Conservation (phyloP, 148 eudicot genomes). For the Cornus kousa region DNA sequence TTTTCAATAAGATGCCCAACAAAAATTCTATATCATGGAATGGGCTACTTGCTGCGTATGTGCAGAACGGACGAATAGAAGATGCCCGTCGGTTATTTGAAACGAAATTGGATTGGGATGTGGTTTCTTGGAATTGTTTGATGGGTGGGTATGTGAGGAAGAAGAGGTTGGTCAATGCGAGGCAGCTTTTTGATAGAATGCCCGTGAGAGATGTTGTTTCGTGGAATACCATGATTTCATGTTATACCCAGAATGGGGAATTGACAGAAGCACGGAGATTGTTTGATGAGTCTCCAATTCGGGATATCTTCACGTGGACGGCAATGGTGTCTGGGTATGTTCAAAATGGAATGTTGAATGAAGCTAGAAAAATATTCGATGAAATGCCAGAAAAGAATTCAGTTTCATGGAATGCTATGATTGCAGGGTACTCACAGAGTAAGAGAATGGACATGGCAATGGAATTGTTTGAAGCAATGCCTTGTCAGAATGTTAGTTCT, state of each 20-base stretch:
- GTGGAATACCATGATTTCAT: conserved; percentile 53
- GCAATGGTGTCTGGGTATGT: conserved; percentile 51
- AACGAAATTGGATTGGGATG: conserved; percentile 35
- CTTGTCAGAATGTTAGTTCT: conserved; percentile 34
- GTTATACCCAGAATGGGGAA: conserved; percentile 43
- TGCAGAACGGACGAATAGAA: conserved; percentile 51
- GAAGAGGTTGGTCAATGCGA: conserved; percentile 45
- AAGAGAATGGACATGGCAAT: conserved; percentile 25
- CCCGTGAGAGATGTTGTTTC: conserved; percentile 45
- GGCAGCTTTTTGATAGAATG: conserved; percentile 43
- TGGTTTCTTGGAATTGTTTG: conserved; percentile 58
- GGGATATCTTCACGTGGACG: conserved; percentile 56
- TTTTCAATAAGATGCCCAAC: conserved; percentile 42
- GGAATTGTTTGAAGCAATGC: conserved; percentile 45
- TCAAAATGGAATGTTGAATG: conserved; percentile 41
- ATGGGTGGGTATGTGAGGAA: conserved; percentile 56
- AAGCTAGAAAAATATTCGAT: conserved; percentile 41
- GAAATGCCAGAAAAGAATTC: conserved; percentile 47
- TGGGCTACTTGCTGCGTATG: conserved; percentile 48
- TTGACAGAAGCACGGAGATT: conserved; percentile 35
- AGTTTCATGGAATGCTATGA: conserved; percentile 43
- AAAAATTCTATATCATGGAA: conserved; percentile 57
- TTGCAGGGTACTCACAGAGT: conserved; percentile 32
- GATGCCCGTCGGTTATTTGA: conserved; percentile 43
- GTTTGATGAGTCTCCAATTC: conserved; percentile 37